Evolutionary conservation across 148 eudicot genomes (phyloP).

Genomic region (Salicornia ramosissima): DNA sequence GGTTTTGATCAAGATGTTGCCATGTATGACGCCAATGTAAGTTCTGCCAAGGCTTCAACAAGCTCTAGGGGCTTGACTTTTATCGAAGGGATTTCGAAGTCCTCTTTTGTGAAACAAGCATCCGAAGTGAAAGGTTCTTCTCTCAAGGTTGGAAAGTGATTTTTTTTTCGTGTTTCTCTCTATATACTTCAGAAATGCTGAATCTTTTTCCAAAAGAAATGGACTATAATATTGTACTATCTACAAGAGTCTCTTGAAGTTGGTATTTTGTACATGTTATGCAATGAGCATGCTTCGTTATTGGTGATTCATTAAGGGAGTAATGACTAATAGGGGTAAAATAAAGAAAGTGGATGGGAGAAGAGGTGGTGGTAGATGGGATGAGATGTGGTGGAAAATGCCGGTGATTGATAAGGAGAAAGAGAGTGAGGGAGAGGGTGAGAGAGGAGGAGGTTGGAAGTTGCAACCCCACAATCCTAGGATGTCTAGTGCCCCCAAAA

Average conservation of each 20-base stretch:
- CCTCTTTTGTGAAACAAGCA: conserved; percentile 76
- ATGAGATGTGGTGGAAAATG: background rate
- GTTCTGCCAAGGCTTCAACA: conserved; percentile 53
- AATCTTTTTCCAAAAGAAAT: background rate
- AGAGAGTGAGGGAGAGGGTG: no score
- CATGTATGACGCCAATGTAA: conserved; percentile 77
- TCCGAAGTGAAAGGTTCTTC: conserved; percentile 75
- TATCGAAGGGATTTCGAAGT: conserved; percentile 88
- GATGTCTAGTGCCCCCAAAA: no score
- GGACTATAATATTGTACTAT: background rate
- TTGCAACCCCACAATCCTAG: no score
- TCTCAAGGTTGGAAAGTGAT: conserved; percentile 51
- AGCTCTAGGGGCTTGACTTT: conserved; percentile 67
- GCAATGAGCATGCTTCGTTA: background rate
- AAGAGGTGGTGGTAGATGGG: background rate
- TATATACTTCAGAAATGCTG: background rate
- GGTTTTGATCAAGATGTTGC: conserved; percentile 74
- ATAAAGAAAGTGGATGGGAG: background rate
- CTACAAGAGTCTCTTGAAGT: background rate
- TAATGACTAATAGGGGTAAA: background rate
- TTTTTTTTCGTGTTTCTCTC: background rate
- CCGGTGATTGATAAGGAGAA: no score
- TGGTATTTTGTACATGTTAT: background rate
- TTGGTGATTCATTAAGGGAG: background rate
- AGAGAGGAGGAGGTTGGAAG: no score